Evolutionary conservation across 768 basidiomycete genomes (phyloP), one percentile per base, ranked within the genome.

Genomic region (Hemileccinum rubropunctum): DNA sequence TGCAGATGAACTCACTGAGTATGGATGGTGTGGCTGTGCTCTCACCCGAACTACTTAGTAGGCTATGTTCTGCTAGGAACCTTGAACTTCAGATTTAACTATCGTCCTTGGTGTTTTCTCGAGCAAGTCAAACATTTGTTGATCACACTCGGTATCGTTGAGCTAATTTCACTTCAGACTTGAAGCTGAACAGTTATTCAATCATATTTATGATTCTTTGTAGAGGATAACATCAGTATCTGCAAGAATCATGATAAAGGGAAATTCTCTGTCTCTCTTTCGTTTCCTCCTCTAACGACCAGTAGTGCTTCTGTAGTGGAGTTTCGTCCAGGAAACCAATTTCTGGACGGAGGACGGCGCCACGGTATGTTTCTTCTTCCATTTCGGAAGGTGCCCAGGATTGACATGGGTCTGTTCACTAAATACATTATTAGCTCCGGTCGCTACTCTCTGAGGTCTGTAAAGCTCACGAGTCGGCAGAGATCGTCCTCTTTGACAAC

Each of bases 11-110:
- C 37, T 15, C 12, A 42, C 44, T 38, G 23, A 40, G 11, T 2
- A 34, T 36, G 41, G 56, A 40, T 42, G 8, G 13, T 26, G 61
- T 62, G 61, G 61, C 61, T 63, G 51, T 62, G 61, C 51, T 36
- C 23, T 27, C 15, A 5, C 14, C 28, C 28, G n/a, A n/a, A n/a
- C n/a, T n/a, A n/a, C n/a, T n/a, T n/a, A n/a, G n/a, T n/a, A n/a
- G n/a, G n/a, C n/a, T n/a, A n/a, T n/a, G n/a, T n/a, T n/a, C n/a
- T n/a, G n/a, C n/a, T n/a, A n/a, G n/a, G n/a, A n/a, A n/a, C n/a
- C n/a, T n/a, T n/a, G n/a, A n/a, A n/a, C n/a, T n/a, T n/a, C n/a
- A n/a, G n/a, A n/a, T n/a, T n/a, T n/a, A n/a, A n/a, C n/a, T n/a
- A n/a, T 23, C 11, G 28, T 30, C 28, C 11, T 30, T 8, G 28